phyloP scores from a whole-genome alignment of 1,284 basidiomycete species.

The Pyrrhoderma lamaoense region DNA sequence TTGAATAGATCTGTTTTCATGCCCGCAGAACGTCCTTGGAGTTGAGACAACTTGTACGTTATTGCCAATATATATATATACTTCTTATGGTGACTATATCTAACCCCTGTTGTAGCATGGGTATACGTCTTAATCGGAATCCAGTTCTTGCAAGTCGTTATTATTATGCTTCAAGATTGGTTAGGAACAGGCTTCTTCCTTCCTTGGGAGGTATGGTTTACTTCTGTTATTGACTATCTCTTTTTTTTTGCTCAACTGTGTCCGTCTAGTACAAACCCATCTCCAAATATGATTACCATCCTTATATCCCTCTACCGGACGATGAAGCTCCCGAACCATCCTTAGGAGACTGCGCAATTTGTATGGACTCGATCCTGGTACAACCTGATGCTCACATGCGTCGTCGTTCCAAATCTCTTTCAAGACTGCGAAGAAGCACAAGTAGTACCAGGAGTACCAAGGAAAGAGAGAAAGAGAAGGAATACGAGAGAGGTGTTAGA shows the following conservation, averaged over 20 bases:
- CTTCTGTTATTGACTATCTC: constrained; percentile 3
- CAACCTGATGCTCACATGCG: constrained; percentile 28
- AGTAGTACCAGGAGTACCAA: constrained; percentile 17
- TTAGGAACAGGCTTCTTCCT: constrained; percentile 83
- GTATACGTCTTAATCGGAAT: constrained; percentile 55
- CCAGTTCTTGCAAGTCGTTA: constrained; percentile 53
- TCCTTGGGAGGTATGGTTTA: constrained; percentile 45
- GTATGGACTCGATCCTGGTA: constrained; percentile 80
- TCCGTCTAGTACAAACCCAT: constrained; percentile 47
- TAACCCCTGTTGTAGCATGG: constrained; percentile 43
- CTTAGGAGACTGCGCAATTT: constrained; percentile 82
- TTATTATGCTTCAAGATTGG: constrained; percentile 69
- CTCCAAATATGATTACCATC: constrained; percentile 79
- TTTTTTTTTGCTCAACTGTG: background rate
- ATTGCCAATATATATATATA: too few species aligned
- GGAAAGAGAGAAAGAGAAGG: constrained; percentile 25
- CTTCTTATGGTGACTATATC: background rate
- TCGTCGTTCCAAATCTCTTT: constrained; percentile 24
- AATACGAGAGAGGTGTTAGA: constrained; percentile 31
- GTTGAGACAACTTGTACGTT: constrained; percentile 54
- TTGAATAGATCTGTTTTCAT: constrained; percentile 66
- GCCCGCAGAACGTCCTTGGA: constrained; percentile 81
- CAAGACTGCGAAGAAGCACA: constrained; percentile 23
- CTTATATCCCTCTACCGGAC: constrained; percentile 62
- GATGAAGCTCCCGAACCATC: constrained; percentile 64